Percentiles rank a stretch among this genome's conserved stretches.
phyloP scores from a whole-genome alignment of 805 yeast genomes.

The Candida namnaoensis region DNA sequence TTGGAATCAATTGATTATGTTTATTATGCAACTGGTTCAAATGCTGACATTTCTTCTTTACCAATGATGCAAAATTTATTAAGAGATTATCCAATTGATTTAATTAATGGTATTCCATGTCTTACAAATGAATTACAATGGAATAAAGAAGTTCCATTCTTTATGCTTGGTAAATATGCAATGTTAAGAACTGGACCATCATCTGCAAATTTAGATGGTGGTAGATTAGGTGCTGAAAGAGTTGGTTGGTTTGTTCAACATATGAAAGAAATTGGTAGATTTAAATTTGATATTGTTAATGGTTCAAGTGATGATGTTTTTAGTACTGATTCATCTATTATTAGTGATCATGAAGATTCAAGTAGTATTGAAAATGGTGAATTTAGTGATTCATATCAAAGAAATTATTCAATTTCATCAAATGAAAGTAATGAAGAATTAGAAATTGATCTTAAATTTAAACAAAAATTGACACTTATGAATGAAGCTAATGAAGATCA shows the following conservation, averaged over 20 bases:
- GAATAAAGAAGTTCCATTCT: constrained; percentile 29
- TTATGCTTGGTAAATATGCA: constrained; percentile 34
- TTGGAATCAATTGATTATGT: constrained; percentile 22
- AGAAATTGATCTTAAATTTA: no score
- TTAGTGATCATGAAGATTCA: no score
- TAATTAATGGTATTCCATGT: constrained; percentile 31
- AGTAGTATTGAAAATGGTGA: no score
- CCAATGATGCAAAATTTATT: constrained; percentile 23
- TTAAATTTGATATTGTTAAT: no score
- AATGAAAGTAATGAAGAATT: no score
- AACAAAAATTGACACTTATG: no score
- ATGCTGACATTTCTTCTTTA: constrained; percentile 20
- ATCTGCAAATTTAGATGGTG: constrained; percentile 38
- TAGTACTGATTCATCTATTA: no score
- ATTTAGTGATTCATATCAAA: no score
- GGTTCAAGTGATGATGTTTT: no score
- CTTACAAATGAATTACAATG: constrained; percentile 35
- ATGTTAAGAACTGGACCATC: constrained; percentile 34
- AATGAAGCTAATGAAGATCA: no score
- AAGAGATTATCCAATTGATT: constrained; percentile 20
- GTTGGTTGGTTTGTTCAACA: constrained; percentile 21
- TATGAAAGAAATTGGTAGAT: constrained; percentile 1
- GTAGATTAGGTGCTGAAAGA: constrained; percentile 35
- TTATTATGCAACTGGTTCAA: constrained; percentile 33
- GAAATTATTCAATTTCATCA: no score